A percentile compares a stretch with the other conserved stretches of the same genome.
phyloP scores from a whole-genome alignment of 305 asterid species.

The Salvia sclarea region DNA sequence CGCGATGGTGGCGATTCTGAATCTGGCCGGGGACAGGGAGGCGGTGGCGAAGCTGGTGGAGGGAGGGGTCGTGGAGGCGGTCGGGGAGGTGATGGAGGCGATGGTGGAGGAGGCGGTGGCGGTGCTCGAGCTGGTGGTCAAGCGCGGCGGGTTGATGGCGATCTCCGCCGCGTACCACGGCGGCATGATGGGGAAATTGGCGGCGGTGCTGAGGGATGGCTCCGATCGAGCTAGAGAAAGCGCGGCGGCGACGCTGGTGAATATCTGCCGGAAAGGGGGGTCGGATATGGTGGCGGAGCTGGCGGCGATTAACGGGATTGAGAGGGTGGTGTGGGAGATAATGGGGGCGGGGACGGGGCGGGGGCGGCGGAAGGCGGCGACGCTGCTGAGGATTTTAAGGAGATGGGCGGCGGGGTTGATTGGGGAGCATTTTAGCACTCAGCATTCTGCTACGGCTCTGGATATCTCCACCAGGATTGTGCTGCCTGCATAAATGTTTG shows the following conservation, averaged over 20 bases:
- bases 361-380: conserved; percentile 76
- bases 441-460: conserved; percentile 42
- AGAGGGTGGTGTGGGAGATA: conserved; percentile 81
- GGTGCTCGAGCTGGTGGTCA: conserved; percentile 78
- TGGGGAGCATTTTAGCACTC: conserved; percentile 41
- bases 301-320: conserved; percentile 72
- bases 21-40: conserved; percentile 80
- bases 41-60: conserved; percentile 70
- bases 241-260: conserved; percentile 74
- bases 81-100: conserved; percentile 54
- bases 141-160: conserved; percentile 68
- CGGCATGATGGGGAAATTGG: conserved; percentile 49
- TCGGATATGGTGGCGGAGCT: conserved; percentile 72
- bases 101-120: conserved; percentile 77
- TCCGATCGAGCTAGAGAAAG: conserved; percentile 73
- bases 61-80: conserved; percentile 77
- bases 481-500: conserved; percentile 55
- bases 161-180: conserved; percentile 54
- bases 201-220: conserved; percentile 61
- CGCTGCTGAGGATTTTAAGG: conserved; percentile 74
- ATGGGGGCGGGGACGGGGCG: conserved; percentile 89
- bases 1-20: conserved; percentile 83
- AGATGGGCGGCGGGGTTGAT: conserved; percentile 91
- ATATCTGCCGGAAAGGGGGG: conserved; percentile 80
- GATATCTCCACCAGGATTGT: conserved; percentile 60